Evolutionary conservation across 2,329 filamentous ascomycete genomes (phyloP), one percentile per base, ranked within the genome.

Genomic region (Neonectria neomacrospora): DNA sequence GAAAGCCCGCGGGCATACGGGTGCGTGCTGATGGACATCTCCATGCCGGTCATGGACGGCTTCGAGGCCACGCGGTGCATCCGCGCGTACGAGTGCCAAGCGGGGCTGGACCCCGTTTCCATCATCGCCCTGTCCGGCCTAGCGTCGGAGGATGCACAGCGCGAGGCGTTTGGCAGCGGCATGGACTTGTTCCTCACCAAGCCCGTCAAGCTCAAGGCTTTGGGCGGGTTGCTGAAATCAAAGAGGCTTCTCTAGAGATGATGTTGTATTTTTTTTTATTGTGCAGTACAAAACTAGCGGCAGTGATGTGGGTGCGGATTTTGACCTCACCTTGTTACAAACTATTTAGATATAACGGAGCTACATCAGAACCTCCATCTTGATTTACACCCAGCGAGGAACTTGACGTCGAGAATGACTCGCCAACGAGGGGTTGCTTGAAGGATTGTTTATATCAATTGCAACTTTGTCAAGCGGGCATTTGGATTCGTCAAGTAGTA

Each of bases 21-120:
- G 1, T 78, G 74, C 53, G 64, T 82, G 0, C 65, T 82, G 5
- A 82, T 80, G 70, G 86, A 88, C 65, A 82, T 87, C 1, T 86
- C 81, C 57, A 88, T 88, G 86, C 86, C 86, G 0, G 74, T 87
- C 3, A 83, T 88, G 70, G 82, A 88, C 63, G 84, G 84, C 0
- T 79, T 86, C 3, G 82, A 82, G 16, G 81, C 82, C 0, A 86
- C 84, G 1, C 75, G 81, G 1, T 75, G 77, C n/a, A 86, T 87
- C 14, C 79, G 85, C 1, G 77, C 79, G 1, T 77, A 83, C 34
- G 86, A 88, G 68, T 74, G 77, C 3, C 76, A 82, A 0, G 71
- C 78, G 6, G 74, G 77, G 0, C 69, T 85, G 0, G 64, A 74
- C 0, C 80, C 81, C 0, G 79, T 80, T 1, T 76, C 79, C 3